These are phyloP conservation scores for Alternaria arbusti DNA, from an alignment of 2,329 filamentous ascomycete species.

Conservation along the genomic window DNA sequence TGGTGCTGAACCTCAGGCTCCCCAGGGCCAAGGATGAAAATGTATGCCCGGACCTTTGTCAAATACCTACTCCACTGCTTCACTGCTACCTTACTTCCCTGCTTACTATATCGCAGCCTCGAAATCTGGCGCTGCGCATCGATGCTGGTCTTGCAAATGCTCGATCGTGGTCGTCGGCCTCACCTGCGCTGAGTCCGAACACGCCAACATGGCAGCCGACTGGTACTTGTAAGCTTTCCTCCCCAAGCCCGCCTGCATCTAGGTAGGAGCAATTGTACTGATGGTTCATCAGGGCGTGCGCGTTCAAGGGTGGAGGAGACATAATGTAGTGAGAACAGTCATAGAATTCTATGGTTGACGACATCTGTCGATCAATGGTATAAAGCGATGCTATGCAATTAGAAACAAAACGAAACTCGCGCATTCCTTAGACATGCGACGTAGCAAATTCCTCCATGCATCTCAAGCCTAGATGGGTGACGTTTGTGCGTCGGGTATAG, in stretches of 20 bases:
- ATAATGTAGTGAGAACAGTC: background rate
- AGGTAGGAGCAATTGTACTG: background rate
- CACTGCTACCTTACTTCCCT: background rate
- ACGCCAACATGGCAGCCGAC: background rate
- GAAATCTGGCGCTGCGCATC: background rate
- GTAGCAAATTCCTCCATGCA: slow-evolving; percentile 5
- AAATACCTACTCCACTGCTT: background rate
- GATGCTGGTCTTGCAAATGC: background rate
- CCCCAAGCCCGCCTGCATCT: background rate
- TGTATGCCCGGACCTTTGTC: background rate
- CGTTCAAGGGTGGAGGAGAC: background rate
- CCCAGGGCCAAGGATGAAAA: background rate
- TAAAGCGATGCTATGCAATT: slow-evolving; percentile 10
- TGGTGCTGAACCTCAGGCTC: background rate
- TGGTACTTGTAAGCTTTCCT: background rate
- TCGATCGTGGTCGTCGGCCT: background rate
- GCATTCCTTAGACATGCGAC: background rate
- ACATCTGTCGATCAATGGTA: slow-evolving; percentile 8
- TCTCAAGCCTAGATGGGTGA: slow-evolving; percentile 11
- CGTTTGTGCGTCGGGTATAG: slow-evolving; percentile 38
- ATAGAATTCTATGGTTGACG: slow-evolving; percentile 6
- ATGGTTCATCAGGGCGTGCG: background rate
- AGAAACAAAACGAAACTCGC: slow-evolving; percentile 4
- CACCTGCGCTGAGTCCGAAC: background rate
- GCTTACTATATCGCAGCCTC: background rate